Evolutionary conservation across 441 rosid genomes (phyloP), one percentile per base, ranked within the genome.

Genomic region (Flueggea neowawraea): DNA sequence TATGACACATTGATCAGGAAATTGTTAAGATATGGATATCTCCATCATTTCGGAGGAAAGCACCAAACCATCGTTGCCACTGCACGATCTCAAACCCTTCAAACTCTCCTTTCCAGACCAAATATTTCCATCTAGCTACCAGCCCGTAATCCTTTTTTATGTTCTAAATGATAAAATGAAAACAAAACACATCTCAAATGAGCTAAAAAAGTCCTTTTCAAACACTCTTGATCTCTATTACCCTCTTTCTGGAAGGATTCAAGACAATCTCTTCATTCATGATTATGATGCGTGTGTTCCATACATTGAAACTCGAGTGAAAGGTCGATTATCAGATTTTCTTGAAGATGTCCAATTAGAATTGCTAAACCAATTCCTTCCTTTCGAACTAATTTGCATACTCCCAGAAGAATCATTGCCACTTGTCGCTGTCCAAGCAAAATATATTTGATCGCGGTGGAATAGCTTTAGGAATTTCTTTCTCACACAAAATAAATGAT

Each of bases 401-500:
- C 55, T 49, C 12, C 16, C 33, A 9, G 48, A 65, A 11, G 61
- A 53, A 16, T 22, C 44, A 2, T 9, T 55, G 6, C 41, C 72
- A 7, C 57, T 12, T 4, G 12, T 67, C 43, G 65, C 68, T 7
- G 48, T 62, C 28, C 65, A 72, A n/a, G 52, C 51, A 22, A 1
- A 1, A 62, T 39, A 17, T 43, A 1, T 72, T 72, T 28, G 57
- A 58, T 32, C 62, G 62, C 14, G 72, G 72, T 5, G 76, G 76
- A 43, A 45, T 58, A 11, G 75, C 71, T 0, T 10, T 72, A 10
- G 72, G 72, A 10, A 8, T 57, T 54, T 22, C 53, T 44, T 62
- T 54, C 16, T 53, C 60, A 4, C 76, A 72, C 65, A 67, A 66
- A 49, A 31, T 54, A 44, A 54, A 6, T 13, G 76, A 72, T 36